Evolutionary conservation across 2,329 filamentous ascomycete species (phyloP).

Genomic region (Tothia fuscella): DNA sequence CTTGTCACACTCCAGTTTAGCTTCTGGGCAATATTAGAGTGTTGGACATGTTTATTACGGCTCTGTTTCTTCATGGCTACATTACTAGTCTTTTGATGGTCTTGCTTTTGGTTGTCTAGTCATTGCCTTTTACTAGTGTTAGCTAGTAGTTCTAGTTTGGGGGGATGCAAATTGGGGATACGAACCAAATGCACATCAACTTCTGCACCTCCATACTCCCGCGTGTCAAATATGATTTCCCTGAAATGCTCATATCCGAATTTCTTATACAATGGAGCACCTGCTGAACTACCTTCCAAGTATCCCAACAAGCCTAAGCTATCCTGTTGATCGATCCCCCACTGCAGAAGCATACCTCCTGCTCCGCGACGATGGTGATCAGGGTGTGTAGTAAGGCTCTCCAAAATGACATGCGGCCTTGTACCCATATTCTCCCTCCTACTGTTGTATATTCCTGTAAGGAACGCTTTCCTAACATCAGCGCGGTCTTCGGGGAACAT

Average conservation of each 20-base stretch:
- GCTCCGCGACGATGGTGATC: constrained; percentile 8
- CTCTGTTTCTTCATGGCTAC: not conserved
- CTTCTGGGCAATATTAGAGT: not conserved
- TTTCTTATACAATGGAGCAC: constrained; percentile 5
- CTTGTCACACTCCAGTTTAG: not conserved
- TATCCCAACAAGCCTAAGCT: constrained; percentile 4
- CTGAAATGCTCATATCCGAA: constrained; percentile 4
- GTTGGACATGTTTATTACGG: not conserved
- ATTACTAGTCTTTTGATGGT: not conserved
- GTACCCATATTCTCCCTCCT: constrained; percentile 22
- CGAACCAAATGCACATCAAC: constrained; percentile 8
- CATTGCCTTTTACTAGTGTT: not conserved
- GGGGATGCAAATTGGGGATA: not conserved
- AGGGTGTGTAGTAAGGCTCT: constrained; percentile 3
- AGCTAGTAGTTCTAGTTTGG: not conserved
- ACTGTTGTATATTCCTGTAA: constrained; percentile 17
- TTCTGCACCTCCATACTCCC: not conserved
- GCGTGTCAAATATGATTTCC: constrained; percentile 7
- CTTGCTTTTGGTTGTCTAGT: constrained; percentile 1
- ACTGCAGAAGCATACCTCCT: constrained; percentile 9
- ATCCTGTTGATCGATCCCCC: constrained; percentile 7
- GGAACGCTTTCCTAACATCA: constrained; percentile 19
- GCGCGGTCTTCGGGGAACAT: constrained; percentile 17
- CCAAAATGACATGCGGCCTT: constrained; percentile 17
- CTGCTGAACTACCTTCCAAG: constrained; percentile 6